Conservation (phyloP, 116 monocot species). For the Thalassia testudinum region DNA sequence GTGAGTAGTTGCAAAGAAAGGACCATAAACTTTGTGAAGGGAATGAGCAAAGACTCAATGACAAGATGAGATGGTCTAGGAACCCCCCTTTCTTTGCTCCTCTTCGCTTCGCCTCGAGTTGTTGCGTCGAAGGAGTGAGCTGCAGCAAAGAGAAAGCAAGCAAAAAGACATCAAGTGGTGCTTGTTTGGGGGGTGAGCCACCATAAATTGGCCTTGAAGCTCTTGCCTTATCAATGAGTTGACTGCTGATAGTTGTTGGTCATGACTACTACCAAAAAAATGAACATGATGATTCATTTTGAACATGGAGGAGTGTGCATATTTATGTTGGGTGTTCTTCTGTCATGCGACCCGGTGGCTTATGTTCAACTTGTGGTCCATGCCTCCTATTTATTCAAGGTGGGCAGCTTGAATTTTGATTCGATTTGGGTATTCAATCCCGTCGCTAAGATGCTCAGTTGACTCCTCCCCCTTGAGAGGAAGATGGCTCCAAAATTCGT, state of each 20-base stretch:
- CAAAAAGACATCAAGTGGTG: conserved; percentile 5
- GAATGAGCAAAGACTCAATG: too few species aligned
- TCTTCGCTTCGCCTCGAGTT: too few species aligned
- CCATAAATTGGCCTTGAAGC: conserved; percentile 4
- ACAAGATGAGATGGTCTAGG: conserved; percentile 3
- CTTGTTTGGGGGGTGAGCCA: conserved; percentile 12
- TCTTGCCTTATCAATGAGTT: conserved; percentile 6
- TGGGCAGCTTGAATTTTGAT: conserved; percentile 9
- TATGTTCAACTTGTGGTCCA: too few species aligned
- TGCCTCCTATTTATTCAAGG: too few species aligned
- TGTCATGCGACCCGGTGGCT: too few species aligned
- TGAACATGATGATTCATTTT: conserved; percentile 2
- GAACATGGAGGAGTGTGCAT: conserved; percentile 2
- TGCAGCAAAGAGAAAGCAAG: too few species aligned
- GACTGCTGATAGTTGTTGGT: conserved; percentile 3
- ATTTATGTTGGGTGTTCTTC: too few species aligned
- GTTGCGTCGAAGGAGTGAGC: conserved; percentile 7
- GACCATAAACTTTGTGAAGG: too few species aligned
- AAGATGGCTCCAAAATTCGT: too few species aligned
- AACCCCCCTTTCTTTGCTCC: conserved; percentile 2
- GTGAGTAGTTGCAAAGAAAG: background rate
- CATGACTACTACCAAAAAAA: conserved; percentile 6
- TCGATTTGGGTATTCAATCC: conserved; percentile 7
- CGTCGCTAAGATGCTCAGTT: conserved; percentile 2
- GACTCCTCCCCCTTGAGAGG: conserved; percentile 6